Conservation (phyloP, 306 rosid genomes). For the Glycine tomentella region DNA sequence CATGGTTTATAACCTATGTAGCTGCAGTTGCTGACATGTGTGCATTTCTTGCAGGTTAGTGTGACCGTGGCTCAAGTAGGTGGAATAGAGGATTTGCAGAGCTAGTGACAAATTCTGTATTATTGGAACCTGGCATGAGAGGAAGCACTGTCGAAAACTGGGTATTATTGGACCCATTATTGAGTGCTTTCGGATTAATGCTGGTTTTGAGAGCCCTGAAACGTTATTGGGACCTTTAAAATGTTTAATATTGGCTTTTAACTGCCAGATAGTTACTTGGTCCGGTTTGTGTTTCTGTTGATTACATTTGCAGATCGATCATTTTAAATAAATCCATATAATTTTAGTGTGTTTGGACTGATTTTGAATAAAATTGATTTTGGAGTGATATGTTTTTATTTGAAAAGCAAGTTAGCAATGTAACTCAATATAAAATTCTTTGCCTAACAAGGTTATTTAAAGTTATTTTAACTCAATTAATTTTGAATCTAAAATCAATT, state of each 20-base stretch:
- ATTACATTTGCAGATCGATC: conserved; percentile 44
- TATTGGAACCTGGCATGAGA: conserved; percentile 36
- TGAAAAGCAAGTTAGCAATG: no score
- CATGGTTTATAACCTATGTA: not conserved
- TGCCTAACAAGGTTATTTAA: no score
- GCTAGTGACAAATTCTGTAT: not conserved
- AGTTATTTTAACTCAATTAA: no score
- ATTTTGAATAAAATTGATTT: no score
- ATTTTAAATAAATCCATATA: no score
- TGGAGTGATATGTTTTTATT: no score
- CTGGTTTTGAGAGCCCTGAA: conserved; percentile 56
- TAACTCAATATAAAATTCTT: no score
- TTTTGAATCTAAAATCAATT: no score
- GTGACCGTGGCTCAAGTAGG: conserved; percentile 49
- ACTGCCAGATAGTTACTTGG: conserved; percentile 52
- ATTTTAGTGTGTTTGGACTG: no score
- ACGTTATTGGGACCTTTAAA: conserved; percentile 51
- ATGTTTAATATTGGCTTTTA: conserved; percentile 54
- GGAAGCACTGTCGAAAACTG: conserved; percentile 44
- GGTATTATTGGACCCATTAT: conserved; percentile 47
- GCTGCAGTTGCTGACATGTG: conserved; percentile 16
- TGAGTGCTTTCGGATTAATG: conserved; percentile 50
- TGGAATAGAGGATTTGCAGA: conserved; percentile 13
- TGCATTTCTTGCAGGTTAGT: conserved; percentile 50
- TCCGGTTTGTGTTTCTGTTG: conserved; percentile 48